Base-by-base conservation (phyloP, 306 rosid genomes). In the Castanea sativa region DNA sequence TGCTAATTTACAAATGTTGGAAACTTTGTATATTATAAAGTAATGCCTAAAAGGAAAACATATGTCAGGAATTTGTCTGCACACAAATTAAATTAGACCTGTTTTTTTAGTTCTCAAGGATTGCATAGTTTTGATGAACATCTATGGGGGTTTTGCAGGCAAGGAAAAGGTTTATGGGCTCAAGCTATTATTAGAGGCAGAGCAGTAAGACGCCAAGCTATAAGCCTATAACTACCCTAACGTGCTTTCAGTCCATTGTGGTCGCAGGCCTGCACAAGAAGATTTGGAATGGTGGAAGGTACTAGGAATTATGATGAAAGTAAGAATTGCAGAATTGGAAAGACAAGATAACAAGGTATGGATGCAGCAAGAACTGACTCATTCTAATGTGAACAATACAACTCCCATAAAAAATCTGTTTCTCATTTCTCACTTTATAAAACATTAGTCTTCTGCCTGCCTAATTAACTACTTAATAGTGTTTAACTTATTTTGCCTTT, bases 201-300 rank as follows among this genome's bases (percentile, higher is more conserved):
- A 83, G 95, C 97, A 41, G 99, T 95, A 65, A 85, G 99, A 72
- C 92, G 97, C 71, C 97, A 95, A 89, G 97, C 99, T 18, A 85
- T 94, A 92, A 94, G 97, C 97, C 38, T n/a, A 82, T 91, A 69
- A 89, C 85, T 61, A 91, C 99, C 61, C 88, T 95, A 4, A 91
- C 89, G 84, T 81, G 92, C 80, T 86, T 95, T 88, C 97, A 95
- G 74, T 95, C 99, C 82, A 88, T 92, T 30, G 88, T 95, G n/a
- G 38, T 87, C 97, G 33, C 89, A 88, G 55, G 91, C 82, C 53
- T 84, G 88, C 56, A 90, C 97, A 35, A 91, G 88, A 81, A 80
- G 92, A 76, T 86, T 88, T 71, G 90, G 84, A 86, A 83, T 79
- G 73, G 82, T 68, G 45, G 92, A 85, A 84, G 84, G 80, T 9